Evolutionary conservation across 768 basidiomycete species (phyloP).

Genomic region (Leucosporidium yakuticum): DNA sequence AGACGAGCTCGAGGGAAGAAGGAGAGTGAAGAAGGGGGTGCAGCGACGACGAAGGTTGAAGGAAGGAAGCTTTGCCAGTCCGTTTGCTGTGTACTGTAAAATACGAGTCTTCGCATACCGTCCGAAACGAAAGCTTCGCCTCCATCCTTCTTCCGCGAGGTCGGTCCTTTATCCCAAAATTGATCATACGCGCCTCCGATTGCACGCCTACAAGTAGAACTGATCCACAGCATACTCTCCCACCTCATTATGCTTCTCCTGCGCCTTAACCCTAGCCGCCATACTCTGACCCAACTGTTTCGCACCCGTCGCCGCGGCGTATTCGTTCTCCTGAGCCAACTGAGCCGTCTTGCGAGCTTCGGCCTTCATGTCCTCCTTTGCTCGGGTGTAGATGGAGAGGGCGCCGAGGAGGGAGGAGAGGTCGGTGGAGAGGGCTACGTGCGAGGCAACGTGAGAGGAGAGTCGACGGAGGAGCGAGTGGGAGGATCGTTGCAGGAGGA

Average conservation of each 20-base stretch:
- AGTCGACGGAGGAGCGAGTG: conserved; percentile 32
- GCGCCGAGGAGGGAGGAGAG: conserved; percentile 29
- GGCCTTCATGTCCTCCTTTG: conserved; percentile 15
- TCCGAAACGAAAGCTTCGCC: too few relatives aligned
- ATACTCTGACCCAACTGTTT: conserved; percentile 22
- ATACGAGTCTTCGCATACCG: too few relatives aligned
- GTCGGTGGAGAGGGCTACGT: conserved; percentile 20
- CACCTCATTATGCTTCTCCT: conserved; percentile 33
- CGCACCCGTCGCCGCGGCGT: conserved; percentile 1
- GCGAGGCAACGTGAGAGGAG: conserved; percentile 15
- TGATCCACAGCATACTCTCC: conserved; percentile 25
- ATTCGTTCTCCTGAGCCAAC: background rate
- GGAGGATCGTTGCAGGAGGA: conserved; percentile 31
- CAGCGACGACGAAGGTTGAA: too few relatives aligned
- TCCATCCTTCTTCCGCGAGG: too few relatives aligned
- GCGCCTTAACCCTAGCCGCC: conserved; percentile 26
- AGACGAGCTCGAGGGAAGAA: too few relatives aligned
- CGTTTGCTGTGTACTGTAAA: too few relatives aligned
- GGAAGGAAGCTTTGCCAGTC: too few relatives aligned
- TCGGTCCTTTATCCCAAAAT: too few relatives aligned
- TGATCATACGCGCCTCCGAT: too few relatives aligned
- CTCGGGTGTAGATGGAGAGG: conserved; percentile 20
- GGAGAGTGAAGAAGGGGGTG: too few relatives aligned
- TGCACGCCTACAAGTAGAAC: conserved; percentile 18
- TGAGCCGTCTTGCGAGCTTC: conserved; percentile 1